Conservation (phyloP, 169 alveolate genomes). For the Plasmodium reichenowi region DNA sequence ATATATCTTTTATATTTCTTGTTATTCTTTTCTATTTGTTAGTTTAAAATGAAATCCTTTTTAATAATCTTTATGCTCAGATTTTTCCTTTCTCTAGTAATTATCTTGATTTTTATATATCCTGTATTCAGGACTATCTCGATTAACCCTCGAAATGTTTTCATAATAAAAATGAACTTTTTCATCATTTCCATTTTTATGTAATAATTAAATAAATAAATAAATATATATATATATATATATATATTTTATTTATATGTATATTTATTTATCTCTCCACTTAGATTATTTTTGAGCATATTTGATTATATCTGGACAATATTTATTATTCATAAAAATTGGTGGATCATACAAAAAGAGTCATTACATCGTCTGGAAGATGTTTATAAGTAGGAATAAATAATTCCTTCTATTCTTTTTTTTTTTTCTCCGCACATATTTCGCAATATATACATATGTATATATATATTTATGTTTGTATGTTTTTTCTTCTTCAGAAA, state of each 20-base stretch:
- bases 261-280: not conserved
- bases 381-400: slow-evolving; percentile 14
- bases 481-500: not conserved
- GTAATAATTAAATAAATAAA: slow-evolving; percentile 9
- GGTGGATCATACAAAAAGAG: slow-evolving; percentile 21
- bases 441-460: not conserved
- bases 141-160: slow-evolving; percentile 24
- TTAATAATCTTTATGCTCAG: slow-evolving; percentile 17
- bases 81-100: slow-evolving; percentile 14
- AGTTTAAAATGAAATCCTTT: slow-evolving; percentile 29
- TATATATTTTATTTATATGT: not conserved
- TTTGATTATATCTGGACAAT: slow-evolving; percentile 72
- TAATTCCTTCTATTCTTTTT: slow-evolving; percentile 9
- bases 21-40: slow-evolving; percentile 3
- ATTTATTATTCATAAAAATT: slow-evolving; percentile 46
- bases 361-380: not conserved
- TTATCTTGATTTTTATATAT: slow-evolving; percentile 24
- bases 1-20: not conserved
- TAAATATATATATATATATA: not conserved
- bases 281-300: slow-evolving; percentile 17
- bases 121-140: slow-evolving; percentile 45
- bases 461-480: not conserved
- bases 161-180: slow-evolving; percentile 36
- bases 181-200: slow-evolving; percentile 46
- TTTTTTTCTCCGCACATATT: not conserved